These are phyloP conservation scores for Acanthamoeba sp. DNA, from an alignment of 208 protist genomes.

Conservation along the genomic window DNA sequence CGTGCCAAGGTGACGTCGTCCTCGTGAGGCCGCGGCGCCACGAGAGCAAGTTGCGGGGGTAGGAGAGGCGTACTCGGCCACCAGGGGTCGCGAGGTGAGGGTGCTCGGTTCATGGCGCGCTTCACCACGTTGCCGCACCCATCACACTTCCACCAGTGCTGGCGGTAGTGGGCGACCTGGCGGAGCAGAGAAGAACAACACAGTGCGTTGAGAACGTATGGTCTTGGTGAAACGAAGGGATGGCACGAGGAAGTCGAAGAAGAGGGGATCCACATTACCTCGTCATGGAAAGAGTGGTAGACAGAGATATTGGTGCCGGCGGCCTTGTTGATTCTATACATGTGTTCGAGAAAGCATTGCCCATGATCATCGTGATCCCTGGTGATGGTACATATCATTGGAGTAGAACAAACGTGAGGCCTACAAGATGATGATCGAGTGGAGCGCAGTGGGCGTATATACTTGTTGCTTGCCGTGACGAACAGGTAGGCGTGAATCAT, in stretches of 20 bases:
- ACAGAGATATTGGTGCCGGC: slow-evolving; percentile 73
- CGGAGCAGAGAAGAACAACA: neutral
- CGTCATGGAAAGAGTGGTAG: slow-evolving; percentile 79
- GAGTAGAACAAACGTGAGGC: neutral
- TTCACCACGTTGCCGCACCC: slow-evolving; percentile 73
- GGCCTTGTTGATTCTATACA: slow-evolving; percentile 76
- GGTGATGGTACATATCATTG: neutral
- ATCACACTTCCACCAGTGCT: slow-evolving; percentile 77
- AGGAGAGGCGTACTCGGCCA: neutral
- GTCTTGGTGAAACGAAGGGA: too few species aligned
- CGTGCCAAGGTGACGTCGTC: too few species aligned
- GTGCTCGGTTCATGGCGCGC: slow-evolving; percentile 64
- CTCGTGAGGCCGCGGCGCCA: too few species aligned
- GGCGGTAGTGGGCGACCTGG: slow-evolving; percentile 65
- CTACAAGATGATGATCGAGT: neutral
- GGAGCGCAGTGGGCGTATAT: neutral
- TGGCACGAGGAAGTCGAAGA: too few species aligned
- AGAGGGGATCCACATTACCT: neutral
- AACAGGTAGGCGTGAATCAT: slow-evolving; percentile 83
- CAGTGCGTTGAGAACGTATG: neutral
- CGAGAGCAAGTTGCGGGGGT: too few species aligned
- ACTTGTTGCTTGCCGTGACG: slow-evolving; percentile 59
- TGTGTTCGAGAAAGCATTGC: slow-evolving; percentile 72
- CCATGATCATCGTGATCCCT: slow-evolving; percentile 78
- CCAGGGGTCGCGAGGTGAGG: slow-evolving; percentile 44